Base-by-base conservation (phyloP, 2,329 filamentous ascomycete species). In the Calonectria pauciramosa region DNA sequence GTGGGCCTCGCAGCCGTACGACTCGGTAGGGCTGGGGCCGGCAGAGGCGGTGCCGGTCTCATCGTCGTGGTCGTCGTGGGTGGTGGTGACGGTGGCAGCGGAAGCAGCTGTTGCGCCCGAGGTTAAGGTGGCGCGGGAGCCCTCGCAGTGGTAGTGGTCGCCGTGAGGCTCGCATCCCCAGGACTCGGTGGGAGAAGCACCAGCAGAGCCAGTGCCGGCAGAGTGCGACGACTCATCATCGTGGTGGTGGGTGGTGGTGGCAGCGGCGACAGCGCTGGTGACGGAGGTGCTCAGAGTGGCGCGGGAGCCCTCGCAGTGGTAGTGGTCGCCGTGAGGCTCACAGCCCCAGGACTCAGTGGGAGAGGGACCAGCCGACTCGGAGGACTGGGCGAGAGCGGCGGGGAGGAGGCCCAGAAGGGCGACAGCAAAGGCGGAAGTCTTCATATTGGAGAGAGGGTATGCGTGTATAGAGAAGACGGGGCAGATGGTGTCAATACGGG, bases 321-420 rank as follows among this genome's bases (percentile, higher is more conserved):
- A 54, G 60, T 78, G 76, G 26, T 76, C 75, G 16, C 71, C 75
- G 47, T 78, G 76, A 36, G 76, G 73, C 52, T 77, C 70, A 6
- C 76, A 78, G 14, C 76, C 76, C 30, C 66, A 69, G 16, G 73
- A 75, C 71, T 78, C 75, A 59, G 79, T 80, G 18, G 79, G 79
- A 10, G 79, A 81, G 7, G 79, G 52, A 20, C 52, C 76, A 56
- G 77, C 76, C 18, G 64, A 72, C 70, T 72, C 71, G 75, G 71
- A 34, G 6, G 51, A 56, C 56, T 63, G 56, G 32, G 76, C 80
- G 47, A 80, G 47, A 36, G 76, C 60, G 41, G 78, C 49, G 3
- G 80, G 80, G 66, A 80, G 67, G 38, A 81, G 69, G 68, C 80
- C 71, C 14, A 81, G 52, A 23, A 81, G 75, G 65, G 78, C 77